phyloP scores from a whole-genome alignment of 2,329 filamentous ascomycete genomes.

The Aureobasidium sp. region DNA sequence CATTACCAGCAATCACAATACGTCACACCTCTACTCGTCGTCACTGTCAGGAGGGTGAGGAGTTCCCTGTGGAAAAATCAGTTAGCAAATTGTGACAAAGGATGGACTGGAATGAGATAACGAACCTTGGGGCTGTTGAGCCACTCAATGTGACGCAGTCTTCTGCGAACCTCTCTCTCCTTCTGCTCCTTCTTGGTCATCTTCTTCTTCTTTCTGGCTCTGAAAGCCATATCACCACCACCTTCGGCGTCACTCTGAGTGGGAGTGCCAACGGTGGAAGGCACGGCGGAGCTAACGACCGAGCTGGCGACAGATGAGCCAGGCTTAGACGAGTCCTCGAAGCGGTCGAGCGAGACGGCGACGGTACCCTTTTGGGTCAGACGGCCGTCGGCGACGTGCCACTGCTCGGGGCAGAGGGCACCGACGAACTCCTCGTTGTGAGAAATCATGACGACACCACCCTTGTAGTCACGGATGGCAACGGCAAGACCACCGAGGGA shows the following conservation, averaged over 20 bases:
- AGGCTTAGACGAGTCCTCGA: constrained; percentile 68
- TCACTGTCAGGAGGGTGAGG: constrained; percentile 69
- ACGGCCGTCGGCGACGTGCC: constrained; percentile 82
- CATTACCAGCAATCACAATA: constrained; percentile 6
- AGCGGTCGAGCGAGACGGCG: constrained; percentile 67
- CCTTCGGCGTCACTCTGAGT: constrained; percentile 61
- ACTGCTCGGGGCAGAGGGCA: constrained; percentile 90
- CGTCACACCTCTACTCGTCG: constrained; percentile 48
- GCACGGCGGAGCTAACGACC: constrained; percentile 24
- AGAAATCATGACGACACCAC: constrained; percentile 97
- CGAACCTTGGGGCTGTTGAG: constrained; percentile 58
- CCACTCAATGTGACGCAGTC: constrained; percentile 72
- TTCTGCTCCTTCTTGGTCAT: constrained; percentile 93
- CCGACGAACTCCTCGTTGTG: constrained; percentile 99
- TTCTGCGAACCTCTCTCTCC: constrained; percentile 78
- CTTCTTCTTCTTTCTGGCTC: constrained; percentile 94
- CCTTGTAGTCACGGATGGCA: constrained; percentile 95
- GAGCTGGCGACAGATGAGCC: constrained; percentile 50
- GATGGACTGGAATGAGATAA: constrained; percentile 14
- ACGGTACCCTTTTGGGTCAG: constrained; percentile 75
- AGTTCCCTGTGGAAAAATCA: constrained; percentile 50
- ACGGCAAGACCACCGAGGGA: constrained; percentile 94
- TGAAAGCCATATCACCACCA: constrained; percentile 80
- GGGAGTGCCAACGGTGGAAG: constrained; percentile 23
- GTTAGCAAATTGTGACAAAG: background rate